Base-by-base conservation (phyloP, 208 protist species). In the Angomonas deanei region DNA sequence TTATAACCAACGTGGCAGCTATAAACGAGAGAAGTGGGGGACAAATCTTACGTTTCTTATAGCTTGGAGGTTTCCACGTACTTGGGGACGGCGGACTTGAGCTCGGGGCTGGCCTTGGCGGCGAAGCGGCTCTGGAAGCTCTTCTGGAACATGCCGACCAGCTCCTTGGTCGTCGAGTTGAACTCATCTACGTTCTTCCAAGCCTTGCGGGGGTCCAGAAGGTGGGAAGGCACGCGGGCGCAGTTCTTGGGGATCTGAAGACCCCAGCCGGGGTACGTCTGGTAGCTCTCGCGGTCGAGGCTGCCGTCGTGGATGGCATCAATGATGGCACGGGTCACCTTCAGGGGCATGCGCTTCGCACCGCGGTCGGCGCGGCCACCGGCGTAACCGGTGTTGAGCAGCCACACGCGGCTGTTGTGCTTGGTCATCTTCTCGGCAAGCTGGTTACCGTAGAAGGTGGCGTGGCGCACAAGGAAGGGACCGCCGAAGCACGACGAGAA, bases 401-500 rank as follows among this genome's bases (percentile, higher is more conserved):
- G 80, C 93, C 93, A 98, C 47, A 79, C 86, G 47, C 78, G 49
- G 42, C 76, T 80, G 38, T 82, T 72, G 82, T 97, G 86, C 64
- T 89, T 38, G 54, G 81, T 39, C 66, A 99, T 80, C 86, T 97
- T 98, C 56, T 86, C 67, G 6, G 87, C 92, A n/a, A 99, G 88
- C 80, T 98, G 92, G 64, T 96, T 74, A 19, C 96, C 97, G 78
- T 99, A 99, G 64, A 92, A 88, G 23, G 80, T 95, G 48, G 97
- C 96, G 78, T 98, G 97, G 72, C 85, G 95, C 38, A 98, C 89
- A 3, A 98, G 78, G 86, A 98, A 98, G 47, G 96, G 91, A 46
- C 86, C 93, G 61, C 88, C 96, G 63, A 97, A 98, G 72, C 96
- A 98, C 28, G 96, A 82, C 21, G 92, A 97, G 86, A 99, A 99